phyloP scores from a whole-genome alignment of 345 rosid species.

The Citrus australasica region DNA sequence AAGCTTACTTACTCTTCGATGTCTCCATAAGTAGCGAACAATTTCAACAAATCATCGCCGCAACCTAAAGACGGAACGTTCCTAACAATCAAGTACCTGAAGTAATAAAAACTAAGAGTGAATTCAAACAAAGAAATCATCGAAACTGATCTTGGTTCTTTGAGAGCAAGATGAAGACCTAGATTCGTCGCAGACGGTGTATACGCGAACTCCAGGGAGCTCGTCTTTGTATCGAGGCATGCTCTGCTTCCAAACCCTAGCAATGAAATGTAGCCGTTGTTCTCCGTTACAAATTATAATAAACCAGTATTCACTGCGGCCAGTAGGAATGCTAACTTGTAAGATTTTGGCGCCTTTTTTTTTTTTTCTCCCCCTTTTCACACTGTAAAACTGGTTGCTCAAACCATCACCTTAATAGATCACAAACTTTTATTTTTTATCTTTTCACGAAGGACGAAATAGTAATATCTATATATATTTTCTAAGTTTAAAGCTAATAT shows the following conservation, averaged over 20 bases:
- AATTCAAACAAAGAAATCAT: background rate
- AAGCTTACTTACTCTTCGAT: constrained; percentile 67
- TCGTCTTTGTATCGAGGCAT: constrained; percentile 71
- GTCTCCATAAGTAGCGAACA: constrained; percentile 72
- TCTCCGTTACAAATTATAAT: background rate
- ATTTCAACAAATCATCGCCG: constrained; percentile 70
- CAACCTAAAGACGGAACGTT: constrained; percentile 95
- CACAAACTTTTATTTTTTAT: background rate
- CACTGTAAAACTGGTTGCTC: too few relatives aligned
- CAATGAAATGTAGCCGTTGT: background rate
- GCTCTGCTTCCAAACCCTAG: constrained; percentile 15
- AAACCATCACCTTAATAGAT: background rate
- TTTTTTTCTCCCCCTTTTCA: background rate
- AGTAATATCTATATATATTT: background rate
- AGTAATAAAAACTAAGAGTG: background rate
- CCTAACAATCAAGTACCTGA: constrained; percentile 74
- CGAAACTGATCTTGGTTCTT: background rate
- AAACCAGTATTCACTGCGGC: background rate
- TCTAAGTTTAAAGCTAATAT: background rate
- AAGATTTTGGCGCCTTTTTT: background rate
- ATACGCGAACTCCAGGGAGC: constrained; percentile 68
- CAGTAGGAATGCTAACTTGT: background rate
- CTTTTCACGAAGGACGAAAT: background rate
- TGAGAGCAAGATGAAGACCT: constrained; percentile 24
- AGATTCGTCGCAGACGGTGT: constrained; percentile 87